Conservation (phyloP, 805 yeast species). For the Lipomyces chichibuensis region DNA sequence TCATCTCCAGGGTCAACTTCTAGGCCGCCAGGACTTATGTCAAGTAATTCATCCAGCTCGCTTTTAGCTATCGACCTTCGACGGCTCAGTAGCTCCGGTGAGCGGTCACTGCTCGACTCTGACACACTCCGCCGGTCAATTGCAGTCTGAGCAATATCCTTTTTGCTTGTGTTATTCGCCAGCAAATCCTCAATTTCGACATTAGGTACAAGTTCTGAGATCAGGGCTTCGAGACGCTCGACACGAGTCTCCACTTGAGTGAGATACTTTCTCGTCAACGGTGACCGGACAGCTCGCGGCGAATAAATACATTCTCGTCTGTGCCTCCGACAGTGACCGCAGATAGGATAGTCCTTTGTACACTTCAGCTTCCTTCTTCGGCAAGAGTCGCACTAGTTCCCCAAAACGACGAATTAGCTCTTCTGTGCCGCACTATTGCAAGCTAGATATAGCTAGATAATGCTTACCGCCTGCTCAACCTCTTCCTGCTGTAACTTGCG, state of each 20-base stretch:
- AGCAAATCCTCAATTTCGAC: constrained; percentile 51
- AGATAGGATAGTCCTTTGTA: constrained; percentile 74
- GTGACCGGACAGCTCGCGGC: constrained; percentile 76
- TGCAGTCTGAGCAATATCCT: constrained; percentile 21
- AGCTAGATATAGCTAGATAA: background rate
- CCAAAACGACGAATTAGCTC: background rate
- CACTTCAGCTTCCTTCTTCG: constrained; percentile 78
- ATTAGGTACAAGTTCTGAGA: constrained; percentile 52
- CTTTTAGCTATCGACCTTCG: constrained; percentile 11
- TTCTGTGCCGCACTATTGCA: background rate
- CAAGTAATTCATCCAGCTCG: constrained; percentile 21
- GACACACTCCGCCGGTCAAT: constrained; percentile 7
- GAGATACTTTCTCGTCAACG: constrained; percentile 71
- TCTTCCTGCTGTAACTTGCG: constrained; percentile 34
- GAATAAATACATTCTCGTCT: constrained; percentile 77
- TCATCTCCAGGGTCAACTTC: constrained; percentile 10
- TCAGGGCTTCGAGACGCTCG: constrained; percentile 51
- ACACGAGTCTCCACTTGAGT: constrained; percentile 71
- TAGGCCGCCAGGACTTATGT: constrained; percentile 6
- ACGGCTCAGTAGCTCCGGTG: constrained; percentile 15
- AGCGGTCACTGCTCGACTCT: constrained; percentile 17
- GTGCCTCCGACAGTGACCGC: constrained; percentile 73
- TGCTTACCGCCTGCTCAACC: constrained; percentile 42
- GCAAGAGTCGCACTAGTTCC: constrained; percentile 72
- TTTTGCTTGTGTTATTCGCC: constrained; percentile 31